These are phyloP conservation scores for Stephanodiscus triporus DNA, from an alignment of 108 stramenopile genomes.

Conservation along the genomic window DNA sequence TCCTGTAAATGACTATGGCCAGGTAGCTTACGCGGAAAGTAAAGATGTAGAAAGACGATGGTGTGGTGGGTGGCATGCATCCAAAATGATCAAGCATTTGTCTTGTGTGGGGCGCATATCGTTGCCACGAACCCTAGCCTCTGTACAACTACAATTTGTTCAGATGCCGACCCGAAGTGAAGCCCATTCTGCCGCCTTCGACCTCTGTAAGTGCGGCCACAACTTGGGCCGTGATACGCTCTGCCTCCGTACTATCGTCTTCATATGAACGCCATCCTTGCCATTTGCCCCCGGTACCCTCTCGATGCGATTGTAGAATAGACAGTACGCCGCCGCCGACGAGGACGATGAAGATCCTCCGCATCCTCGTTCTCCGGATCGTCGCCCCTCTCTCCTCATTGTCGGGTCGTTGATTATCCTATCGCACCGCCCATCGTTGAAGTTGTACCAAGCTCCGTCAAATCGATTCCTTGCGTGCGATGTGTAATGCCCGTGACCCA, in stretches of 20 bases:
- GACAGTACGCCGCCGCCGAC: slow-evolving; percentile 59
- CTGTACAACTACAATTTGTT: too few relatives aligned
- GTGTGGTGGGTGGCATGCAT: too few relatives aligned
- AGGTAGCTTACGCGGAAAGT: too few relatives aligned
- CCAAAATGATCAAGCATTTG: too few relatives aligned
- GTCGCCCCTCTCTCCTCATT: slow-evolving; percentile 32
- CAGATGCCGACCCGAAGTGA: slow-evolving; percentile 9
- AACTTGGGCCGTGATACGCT: slow-evolving; percentile 76
- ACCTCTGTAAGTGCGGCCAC: slow-evolving; percentile 84
- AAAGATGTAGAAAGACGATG: too few relatives aligned
- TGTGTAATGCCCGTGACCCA: slow-evolving; percentile 96
- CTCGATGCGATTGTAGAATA: slow-evolving; percentile 82
- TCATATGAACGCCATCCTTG: slow-evolving; percentile 36
- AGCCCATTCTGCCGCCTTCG: slow-evolving; percentile 24
- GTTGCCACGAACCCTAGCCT: too few relatives aligned
- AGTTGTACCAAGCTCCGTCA: slow-evolving; percentile 82
- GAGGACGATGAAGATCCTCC: neutral
- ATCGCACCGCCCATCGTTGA: slow-evolving; percentile 68
- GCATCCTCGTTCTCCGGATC: slow-evolving; percentile 2
- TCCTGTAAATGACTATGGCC: too few relatives aligned
- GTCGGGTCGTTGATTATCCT: slow-evolving; percentile 30
- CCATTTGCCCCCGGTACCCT: slow-evolving; percentile 13
- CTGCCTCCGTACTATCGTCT: slow-evolving; percentile 70
- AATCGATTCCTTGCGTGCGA: slow-evolving; percentile 83
- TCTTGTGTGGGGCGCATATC: too few relatives aligned